phyloP scores from a whole-genome alignment of 306 rosid genomes.

The Pueraria montana region DNA sequence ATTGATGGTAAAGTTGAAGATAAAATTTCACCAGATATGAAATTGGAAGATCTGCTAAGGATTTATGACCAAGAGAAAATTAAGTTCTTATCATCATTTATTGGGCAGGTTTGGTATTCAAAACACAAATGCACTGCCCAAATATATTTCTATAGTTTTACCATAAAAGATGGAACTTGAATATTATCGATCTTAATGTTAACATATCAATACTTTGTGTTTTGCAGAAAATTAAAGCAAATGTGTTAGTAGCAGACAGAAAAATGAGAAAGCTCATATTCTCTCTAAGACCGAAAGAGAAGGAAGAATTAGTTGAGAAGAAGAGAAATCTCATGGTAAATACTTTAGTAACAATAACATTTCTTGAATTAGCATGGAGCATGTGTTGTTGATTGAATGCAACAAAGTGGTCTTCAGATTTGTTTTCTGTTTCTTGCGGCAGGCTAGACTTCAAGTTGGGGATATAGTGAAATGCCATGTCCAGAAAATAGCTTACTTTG shows the following conservation, averaged over 20 bases:
- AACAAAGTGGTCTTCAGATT: constrained; percentile 41
- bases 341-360: constrained; percentile 35
- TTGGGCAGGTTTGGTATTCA: constrained; percentile 80
- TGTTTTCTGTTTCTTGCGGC: constrained; percentile 51
- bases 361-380: constrained; percentile 32
- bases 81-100: constrained; percentile 82
- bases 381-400: constrained; percentile 45
- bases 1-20: constrained; percentile 55
- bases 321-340: constrained; percentile 87
- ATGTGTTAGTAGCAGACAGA: constrained; percentile 71
- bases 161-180: constrained; percentile 33
- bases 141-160: constrained; percentile 31
- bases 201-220: constrained; percentile 25
- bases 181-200: constrained; percentile 41
- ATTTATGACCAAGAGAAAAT: constrained; percentile 85
- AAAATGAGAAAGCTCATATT: constrained; percentile 79
- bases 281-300: constrained; percentile 83
- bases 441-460: constrained; percentile 93
- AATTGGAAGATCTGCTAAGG: constrained; percentile 77
- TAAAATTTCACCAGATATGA: constrained; percentile 80
- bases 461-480: constrained; percentile 86
- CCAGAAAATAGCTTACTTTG: constrained; percentile 88
- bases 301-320: constrained; percentile 76
- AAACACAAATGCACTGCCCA: constrained; percentile 35
- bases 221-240: constrained; percentile 83